Evolutionary conservation across 768 basidiomycete genomes (phyloP).

Genomic region (Pisolithus sp.): DNA sequence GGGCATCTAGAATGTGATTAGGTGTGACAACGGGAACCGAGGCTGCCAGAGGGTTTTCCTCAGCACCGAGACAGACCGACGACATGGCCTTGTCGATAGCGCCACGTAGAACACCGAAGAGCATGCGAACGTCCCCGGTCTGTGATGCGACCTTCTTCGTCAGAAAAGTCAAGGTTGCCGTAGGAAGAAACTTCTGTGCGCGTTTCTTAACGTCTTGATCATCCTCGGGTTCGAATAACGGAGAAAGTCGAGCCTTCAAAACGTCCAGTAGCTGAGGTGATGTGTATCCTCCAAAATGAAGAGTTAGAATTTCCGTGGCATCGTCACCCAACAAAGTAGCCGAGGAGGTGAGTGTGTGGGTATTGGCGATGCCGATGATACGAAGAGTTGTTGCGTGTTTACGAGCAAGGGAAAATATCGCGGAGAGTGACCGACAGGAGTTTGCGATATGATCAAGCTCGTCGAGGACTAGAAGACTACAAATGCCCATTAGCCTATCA

Average conservation of each 20-base stretch:
- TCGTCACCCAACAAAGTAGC: slow-evolving; percentile 31
- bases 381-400: slow-evolving; percentile 48
- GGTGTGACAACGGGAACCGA: slow-evolving; percentile 49
- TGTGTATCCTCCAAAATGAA: slow-evolving; percentile 80
- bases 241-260: slow-evolving; percentile 54
- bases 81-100: slow-evolving; percentile 68
- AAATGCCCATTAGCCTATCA: slow-evolving; percentile 8
- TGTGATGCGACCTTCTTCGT: slow-evolving; percentile 76
- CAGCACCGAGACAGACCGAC: slow-evolving; percentile 11
- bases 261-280: slow-evolving; percentile 65
- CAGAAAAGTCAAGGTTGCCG: slow-evolving; percentile 58
- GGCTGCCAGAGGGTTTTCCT: slow-evolving; percentile 24
- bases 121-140: slow-evolving; percentile 76
- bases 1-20: slow-evolving; percentile 61
- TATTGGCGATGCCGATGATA: slow-evolving; percentile 83
- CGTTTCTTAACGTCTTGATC: slow-evolving; percentile 13
- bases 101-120: slow-evolving; percentile 75
- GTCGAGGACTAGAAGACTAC: slow-evolving; percentile 73
- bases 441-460: slow-evolving; percentile 80
- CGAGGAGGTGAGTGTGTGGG: slow-evolving; percentile 72
- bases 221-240: slow-evolving; percentile 36
- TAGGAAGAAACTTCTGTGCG: slow-evolving; percentile 53
- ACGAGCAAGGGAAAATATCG: slow-evolving; percentile 65
- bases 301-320: slow-evolving; percentile 44
- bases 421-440: slow-evolving; percentile 48